Evolutionary conservation across 2,329 filamentous ascomycete species (phyloP).

Genomic region (Metarhizium sp.): DNA sequence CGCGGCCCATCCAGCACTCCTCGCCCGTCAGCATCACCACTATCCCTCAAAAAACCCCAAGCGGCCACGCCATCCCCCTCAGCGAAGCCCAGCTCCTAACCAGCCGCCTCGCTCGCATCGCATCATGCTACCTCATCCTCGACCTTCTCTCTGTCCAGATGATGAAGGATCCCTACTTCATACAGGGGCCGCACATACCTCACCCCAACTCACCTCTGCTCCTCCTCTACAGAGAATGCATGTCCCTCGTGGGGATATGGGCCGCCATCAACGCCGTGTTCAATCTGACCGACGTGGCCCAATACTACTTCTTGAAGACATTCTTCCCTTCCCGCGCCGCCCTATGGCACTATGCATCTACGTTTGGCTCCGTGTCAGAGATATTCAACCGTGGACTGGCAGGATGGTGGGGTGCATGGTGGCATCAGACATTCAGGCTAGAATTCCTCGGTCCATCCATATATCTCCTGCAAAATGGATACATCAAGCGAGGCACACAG

Average conservation of each 20-base stretch:
- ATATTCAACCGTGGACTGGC: conserved; percentile 62
- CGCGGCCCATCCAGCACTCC: conserved; percentile 20
- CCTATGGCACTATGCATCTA: conserved; percentile 44
- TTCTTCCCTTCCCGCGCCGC: conserved; percentile 42
- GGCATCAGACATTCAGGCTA: conserved; percentile 84
- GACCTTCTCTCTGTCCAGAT: conserved; percentile 62
- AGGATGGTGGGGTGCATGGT: conserved; percentile 78
- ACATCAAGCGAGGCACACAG: conserved; percentile 24
- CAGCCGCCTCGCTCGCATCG: conserved; percentile 33
- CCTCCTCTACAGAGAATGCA: conserved; percentile 43
- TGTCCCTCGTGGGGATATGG: conserved; percentile 48
- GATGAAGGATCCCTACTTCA: conserved; percentile 72
- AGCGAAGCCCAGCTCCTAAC: conserved; percentile 36
- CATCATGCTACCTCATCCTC: conserved; percentile 53
- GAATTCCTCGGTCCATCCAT: conserved; percentile 54
- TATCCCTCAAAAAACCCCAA: conserved; percentile 30
- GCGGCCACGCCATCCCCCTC: conserved; percentile 35
- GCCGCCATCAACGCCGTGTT: conserved; percentile 53
- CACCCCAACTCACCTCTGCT: conserved; percentile 32
- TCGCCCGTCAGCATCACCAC: conserved; percentile 30
- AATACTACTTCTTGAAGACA: conserved; percentile 38
- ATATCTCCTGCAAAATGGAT: conserved; percentile 32
- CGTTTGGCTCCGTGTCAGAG: conserved; percentile 43
- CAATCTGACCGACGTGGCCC: conserved; percentile 47
- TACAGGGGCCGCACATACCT: conserved; percentile 40